Base-by-base conservation (phyloP, 192 early-diverging fungal species). In the Diversispora eburnea region DNA sequence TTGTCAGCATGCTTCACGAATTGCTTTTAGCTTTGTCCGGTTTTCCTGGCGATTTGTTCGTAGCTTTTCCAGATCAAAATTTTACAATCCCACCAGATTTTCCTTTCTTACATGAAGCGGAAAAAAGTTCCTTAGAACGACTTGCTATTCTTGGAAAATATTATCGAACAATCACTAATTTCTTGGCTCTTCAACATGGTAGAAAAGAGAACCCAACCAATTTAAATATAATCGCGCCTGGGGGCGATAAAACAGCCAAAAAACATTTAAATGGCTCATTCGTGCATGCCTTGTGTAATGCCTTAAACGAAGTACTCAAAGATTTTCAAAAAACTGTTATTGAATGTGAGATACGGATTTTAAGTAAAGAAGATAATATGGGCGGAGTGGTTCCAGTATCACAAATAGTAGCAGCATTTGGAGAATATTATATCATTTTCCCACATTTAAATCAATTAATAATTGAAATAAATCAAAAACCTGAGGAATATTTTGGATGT, bases 41-140 rank as follows among this genome's bases (percentile, higher is more conserved):
- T 15, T 81, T 84, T 45, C 80, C 89, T 10, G 88, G 89, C 22
- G 91, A 90, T 66, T 81, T 92, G 56, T 92, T 92, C 76, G 80
- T 81, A 8, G 87, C 86, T 1, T 82, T 75, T 47, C 86, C 87
- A n/a, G 54, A 87, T 47, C 79, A 67, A 25, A 85, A 84, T 8
- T 90, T 84, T 80, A 83, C 81, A 19, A 80, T 91, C 46, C 77
- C 81, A 39, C 45, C 78, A 17, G 85, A 88, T 68, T 89, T 91
- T 75, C 85, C 86, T 5, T 76, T 91, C 45, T 76, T 92, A 10
- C 89, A 92, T 59, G 79, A 85, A 22, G 80, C 89, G 10, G 91
- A 92, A 66, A 84, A 86, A 12, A 78, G 78, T 58, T 77, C 82
- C 0, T 78, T 91, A 7, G 81, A 92, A 72, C 75, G 83, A 9